Evolutionary conservation across 2,329 filamentous ascomycete genomes (phyloP).

Genomic region (Apiospora malaysiana): DNA sequence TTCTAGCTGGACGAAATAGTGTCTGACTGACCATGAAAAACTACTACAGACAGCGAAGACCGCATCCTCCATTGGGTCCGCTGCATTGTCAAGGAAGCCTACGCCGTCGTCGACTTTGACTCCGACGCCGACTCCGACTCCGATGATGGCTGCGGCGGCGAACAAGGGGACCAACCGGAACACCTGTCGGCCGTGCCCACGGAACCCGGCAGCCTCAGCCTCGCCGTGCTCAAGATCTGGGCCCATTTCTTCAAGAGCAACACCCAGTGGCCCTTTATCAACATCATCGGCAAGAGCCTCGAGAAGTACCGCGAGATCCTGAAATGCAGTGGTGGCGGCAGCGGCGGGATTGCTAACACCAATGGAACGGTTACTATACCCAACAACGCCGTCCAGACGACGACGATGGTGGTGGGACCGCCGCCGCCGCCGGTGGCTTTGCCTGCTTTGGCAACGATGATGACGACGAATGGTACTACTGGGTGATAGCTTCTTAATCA

Average conservation of each 20-base stretch:
- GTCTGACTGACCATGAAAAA: neutral
- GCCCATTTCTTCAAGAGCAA: slow-evolving; percentile 53
- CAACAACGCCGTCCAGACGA: too few species aligned
- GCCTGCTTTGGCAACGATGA: neutral
- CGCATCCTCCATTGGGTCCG: slow-evolving; percentile 53
- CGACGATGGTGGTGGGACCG: neutral
- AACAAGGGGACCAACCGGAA: slow-evolving; percentile 29
- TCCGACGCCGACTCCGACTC: slow-evolving; percentile 33
- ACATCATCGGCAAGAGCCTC: slow-evolving; percentile 49
- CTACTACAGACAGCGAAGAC: slow-evolving; percentile 45
- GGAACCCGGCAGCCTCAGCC: slow-evolving; percentile 41
- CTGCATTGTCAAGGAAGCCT: slow-evolving; percentile 52
- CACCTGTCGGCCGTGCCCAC: slow-evolving; percentile 30
- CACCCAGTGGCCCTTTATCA: slow-evolving; percentile 55
- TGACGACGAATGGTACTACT: neutral
- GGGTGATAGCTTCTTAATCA: neutral
- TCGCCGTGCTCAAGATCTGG: slow-evolving; percentile 52
- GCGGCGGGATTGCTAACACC: too few species aligned
- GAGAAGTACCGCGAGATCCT: slow-evolving; percentile 43
- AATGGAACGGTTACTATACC: neutral
- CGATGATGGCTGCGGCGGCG: neutral
- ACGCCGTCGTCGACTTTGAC: slow-evolving; percentile 44
- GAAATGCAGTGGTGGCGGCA: neutral
- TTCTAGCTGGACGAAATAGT: too few species aligned
- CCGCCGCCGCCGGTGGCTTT: neutral